Percentiles rank a stretch among this genome's conserved stretches.
Evolutionary conservation across 768 basidiomycete genomes (phyloP).

Genomic region (Cubamyces sp.): DNA sequence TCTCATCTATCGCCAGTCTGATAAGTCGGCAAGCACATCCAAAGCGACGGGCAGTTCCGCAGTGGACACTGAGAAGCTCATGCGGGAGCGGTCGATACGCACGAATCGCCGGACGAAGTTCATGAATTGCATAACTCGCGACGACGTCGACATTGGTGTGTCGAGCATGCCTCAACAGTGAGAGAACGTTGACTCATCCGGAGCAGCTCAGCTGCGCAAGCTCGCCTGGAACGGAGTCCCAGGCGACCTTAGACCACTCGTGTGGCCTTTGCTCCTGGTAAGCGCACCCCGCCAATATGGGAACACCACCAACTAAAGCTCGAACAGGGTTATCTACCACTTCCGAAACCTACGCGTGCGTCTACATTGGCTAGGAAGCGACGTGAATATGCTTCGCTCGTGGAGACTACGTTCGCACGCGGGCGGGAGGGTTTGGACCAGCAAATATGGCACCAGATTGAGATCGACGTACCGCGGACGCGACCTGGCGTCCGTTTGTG

Average conservation of each 20-base stretch:
- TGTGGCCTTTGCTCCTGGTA: conserved; percentile 94
- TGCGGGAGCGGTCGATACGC: conserved; percentile 76
- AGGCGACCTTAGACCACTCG: conserved; percentile 81
- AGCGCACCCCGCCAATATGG: conserved; percentile 34
- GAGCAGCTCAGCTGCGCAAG: conserved; percentile 78
- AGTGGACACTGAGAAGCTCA: conserved; percentile 51
- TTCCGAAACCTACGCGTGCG: conserved; percentile 75
- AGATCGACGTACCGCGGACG: conserved; percentile 96
- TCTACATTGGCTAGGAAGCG: conserved; percentile 87
- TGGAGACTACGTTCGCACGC: conserved; percentile 86
- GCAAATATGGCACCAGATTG: conserved; percentile 99
- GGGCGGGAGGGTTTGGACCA: conserved; percentile 88
- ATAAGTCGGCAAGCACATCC: conserved; percentile 35
- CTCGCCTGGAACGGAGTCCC: conserved; percentile 97
- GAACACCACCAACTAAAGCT: background rate
- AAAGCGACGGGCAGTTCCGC: background rate
- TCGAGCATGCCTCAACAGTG: conserved; percentile 13
- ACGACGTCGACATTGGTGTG: conserved; percentile 84
- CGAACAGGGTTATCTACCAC: conserved; percentile 85
- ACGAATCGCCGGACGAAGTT: conserved; percentile 83
- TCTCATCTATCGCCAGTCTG: conserved; percentile 44
- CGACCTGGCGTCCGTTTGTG: conserved; percentile 89
- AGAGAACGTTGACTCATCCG: background rate
- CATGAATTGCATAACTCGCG: conserved; percentile 71
- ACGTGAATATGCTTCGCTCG: conserved; percentile 88